A percentile compares a stretch with the other conserved stretches of the same genome.
phyloP scores from a whole-genome alignment of 1,139 yeast genomes.

The Suhomyces choctaworum region DNA sequence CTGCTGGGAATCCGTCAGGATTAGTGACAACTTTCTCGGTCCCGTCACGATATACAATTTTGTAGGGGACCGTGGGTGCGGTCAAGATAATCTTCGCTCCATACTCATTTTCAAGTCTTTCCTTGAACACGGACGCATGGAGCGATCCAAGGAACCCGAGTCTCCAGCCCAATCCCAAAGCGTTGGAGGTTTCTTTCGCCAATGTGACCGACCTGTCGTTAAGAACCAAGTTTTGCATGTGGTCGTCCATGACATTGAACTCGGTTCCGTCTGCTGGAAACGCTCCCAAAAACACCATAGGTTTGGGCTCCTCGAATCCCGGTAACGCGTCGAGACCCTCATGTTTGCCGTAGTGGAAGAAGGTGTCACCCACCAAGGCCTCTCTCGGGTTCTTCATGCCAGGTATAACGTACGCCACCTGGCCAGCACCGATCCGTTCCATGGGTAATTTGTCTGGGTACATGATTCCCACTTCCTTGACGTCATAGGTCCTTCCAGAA shows the following conservation, averaged over 20 bases:
- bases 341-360: conserved; percentile 65
- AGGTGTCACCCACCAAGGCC: conserved; percentile 91
- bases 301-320: conserved; percentile 95
- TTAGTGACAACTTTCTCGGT: conserved; percentile 68
- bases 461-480: conserved; percentile 93
- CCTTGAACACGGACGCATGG: conserved; percentile 94
- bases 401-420: conserved; percentile 89
- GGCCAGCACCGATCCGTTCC: conserved; percentile 74
- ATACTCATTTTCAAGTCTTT: conserved; percentile 86
- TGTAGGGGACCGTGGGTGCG: conserved; percentile 95
- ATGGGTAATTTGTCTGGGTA: conserved; percentile 79
- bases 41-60: conserved; percentile 66
- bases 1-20: conserved; percentile 89
- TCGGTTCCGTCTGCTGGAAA: conserved; percentile 95
- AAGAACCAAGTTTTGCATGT: conserved; percentile 80
- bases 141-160: conserved; percentile 90
- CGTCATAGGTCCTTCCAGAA: conserved; percentile 73
- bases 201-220: conserved; percentile 91
- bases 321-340: conserved; percentile 74
- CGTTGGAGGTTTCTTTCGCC: conserved; percentile 89
- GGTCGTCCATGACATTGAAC: conserved; percentile 85
- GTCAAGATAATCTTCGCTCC: conserved; percentile 92
- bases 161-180: conserved; percentile 97
- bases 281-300: conserved; percentile 98
- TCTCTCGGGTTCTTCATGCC: conserved; percentile 90